These are phyloP conservation scores for Dictyophora rubrovolvata DNA, from an alignment of 768 basidiomycete species.

Conservation along the genomic window DNA sequence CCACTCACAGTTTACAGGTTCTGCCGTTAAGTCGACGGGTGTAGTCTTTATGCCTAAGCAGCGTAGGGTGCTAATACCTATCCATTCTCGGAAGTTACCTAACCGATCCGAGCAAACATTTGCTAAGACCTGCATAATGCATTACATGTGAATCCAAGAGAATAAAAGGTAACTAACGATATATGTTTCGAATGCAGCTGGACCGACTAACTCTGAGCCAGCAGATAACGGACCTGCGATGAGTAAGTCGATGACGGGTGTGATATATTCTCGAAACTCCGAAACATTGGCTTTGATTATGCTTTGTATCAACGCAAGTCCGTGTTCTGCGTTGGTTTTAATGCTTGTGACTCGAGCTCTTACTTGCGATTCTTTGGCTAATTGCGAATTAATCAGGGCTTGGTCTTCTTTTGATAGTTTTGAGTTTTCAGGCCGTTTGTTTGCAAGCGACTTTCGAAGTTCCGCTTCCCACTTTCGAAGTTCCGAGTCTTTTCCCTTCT, in stretches of 20 bases:
- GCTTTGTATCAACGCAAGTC: constrained; percentile 57
- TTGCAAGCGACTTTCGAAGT: constrained; percentile 72
- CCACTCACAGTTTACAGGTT: constrained; percentile 52
- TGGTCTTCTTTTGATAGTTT: constrained; percentile 77
- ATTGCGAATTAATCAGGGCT: constrained; percentile 71
- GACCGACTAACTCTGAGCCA: constrained; percentile 54
- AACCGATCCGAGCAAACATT: constrained; percentile 66
- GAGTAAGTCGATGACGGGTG: constrained; percentile 46
- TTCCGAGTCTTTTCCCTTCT: constrained; percentile 80
- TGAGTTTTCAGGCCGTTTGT: constrained; percentile 51
- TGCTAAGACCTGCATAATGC: constrained; percentile 45
- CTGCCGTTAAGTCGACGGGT: constrained; percentile 62
- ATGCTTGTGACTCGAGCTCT: constrained; percentile 48
- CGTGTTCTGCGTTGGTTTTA: constrained; percentile 49
- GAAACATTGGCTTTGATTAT: constrained; percentile 42
- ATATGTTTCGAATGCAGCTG: constrained; percentile 63
- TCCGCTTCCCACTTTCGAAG: constrained; percentile 95
- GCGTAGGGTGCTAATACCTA: constrained; percentile 78
- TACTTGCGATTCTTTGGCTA: constrained; percentile 66
- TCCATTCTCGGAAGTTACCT: constrained; percentile 54
- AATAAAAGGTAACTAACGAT: constrained; percentile 40
- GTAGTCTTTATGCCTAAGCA: constrained; percentile 54
- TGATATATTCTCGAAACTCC: constrained; percentile 47
- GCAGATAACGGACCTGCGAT: constrained; percentile 53
- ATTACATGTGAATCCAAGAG: not conserved